A percentile compares a stretch with the other conserved stretches of the same genome.
Evolutionary conservation across 176 grass and related monocot species (phyloP).

Genomic region (Thalia dealbata): DNA sequence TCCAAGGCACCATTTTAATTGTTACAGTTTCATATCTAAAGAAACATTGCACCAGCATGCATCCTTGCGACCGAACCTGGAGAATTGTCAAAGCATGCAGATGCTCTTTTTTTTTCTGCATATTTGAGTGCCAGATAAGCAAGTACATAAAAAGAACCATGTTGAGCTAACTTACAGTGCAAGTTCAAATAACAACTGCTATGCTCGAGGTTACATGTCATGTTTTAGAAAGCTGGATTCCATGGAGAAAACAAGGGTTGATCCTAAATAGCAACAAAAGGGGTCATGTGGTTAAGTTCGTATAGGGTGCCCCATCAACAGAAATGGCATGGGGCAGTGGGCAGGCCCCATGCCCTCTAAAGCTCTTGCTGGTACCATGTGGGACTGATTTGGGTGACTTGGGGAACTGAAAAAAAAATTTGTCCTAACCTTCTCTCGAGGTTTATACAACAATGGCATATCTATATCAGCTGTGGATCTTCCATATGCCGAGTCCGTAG

Average conservation of each 20-base stretch:
- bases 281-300: not conserved
- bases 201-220: not conserved
- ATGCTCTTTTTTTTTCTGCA: too few species aligned
- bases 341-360: not conserved
- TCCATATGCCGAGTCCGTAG: slow-evolving; percentile 84
- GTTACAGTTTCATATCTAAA: too few species aligned
- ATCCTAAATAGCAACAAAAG: not conserved
- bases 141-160: too few species aligned
- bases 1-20: too few species aligned
- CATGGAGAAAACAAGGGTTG: not conserved
- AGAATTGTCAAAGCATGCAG: too few species aligned
- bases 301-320: not conserved
- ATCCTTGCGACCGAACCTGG: too few species aligned
- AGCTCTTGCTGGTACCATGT: not conserved
- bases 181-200: too few species aligned
- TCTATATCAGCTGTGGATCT: slow-evolving; percentile 34
- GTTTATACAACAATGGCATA: not conserved
- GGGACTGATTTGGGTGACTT: not conserved
- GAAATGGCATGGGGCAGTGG: not conserved
- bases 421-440: not conserved
- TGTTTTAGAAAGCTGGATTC: not conserved
- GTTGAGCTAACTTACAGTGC: too few species aligned
- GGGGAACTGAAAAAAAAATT: not conserved
- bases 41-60: too few species aligned
- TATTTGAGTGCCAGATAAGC: too few species aligned